These are phyloP conservation scores for Talaromyces sp. DNA, from an alignment of 2,329 filamentous ascomycete species.

Conservation along the genomic window DNA sequence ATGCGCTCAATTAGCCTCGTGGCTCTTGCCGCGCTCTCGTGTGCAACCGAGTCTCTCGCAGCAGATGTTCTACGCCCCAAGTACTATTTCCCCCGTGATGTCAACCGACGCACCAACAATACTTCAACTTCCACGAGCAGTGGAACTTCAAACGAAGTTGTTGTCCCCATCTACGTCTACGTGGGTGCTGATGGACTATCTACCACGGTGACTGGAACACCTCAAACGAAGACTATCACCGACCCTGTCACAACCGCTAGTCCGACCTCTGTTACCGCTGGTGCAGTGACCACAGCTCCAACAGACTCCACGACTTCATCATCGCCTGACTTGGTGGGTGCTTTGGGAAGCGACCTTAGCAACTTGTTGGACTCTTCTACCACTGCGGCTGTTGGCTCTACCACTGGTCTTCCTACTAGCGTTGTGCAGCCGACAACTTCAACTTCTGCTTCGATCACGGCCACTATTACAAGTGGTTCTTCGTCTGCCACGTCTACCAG, in stretches of 20 bases:
- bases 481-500: conserved; percentile 5
- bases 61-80: conserved; percentile 31
- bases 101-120: conserved; percentile 27
- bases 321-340: conserved; percentile 7
- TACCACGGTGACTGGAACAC: conserved; percentile 17
- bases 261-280: conserved; percentile 22
- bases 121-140: conserved; percentile 5
- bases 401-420: conserved; percentile 8
- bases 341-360: conserved; percentile 12
- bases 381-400: conserved; percentile 4
- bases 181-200: conserved; percentile 17
- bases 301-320: conserved; percentile 7
- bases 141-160: conserved; percentile 3
- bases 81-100: conserved; percentile 34
- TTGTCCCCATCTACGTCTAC: conserved; percentile 18
- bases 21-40: conserved; percentile 32
- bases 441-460: not conserved
- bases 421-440: conserved; percentile 14
- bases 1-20: conserved; percentile 33
- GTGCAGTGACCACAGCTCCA: conserved; percentile 21
- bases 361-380: conserved; percentile 8
- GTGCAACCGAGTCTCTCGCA: conserved; percentile 30
- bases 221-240: conserved; percentile 11
- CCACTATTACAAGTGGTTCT: conserved; percentile 1
- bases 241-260: conserved; percentile 2